Conservation (phyloP, 1,284 basidiomycete genomes). For the Trametes versicolor region DNA sequence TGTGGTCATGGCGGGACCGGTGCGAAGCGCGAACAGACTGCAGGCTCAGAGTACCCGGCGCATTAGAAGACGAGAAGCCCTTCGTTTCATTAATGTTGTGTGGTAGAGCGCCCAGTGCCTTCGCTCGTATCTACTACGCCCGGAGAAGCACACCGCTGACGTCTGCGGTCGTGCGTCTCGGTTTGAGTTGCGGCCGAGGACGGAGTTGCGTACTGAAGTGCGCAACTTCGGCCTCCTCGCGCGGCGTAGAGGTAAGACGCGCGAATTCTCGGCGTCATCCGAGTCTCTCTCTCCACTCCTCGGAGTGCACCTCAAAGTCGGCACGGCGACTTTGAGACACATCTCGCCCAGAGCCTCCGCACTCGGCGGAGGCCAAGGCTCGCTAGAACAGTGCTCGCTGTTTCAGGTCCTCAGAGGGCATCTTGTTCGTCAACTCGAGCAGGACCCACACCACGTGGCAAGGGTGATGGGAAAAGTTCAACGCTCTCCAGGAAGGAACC, state of each 20-base stretch:
- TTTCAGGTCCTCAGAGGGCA: constrained; percentile 1
- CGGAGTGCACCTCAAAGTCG: no score
- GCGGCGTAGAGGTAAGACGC: no score
- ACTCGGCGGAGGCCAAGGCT: no score
- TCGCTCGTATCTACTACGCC: not conserved
- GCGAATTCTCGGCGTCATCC: no score
- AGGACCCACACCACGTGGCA: not conserved
- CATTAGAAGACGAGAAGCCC: not conserved
- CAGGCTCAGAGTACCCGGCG: not conserved
- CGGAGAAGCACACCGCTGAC: not conserved
- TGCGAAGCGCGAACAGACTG: not conserved
- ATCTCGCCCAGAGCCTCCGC: no score
- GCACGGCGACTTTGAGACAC: no score
- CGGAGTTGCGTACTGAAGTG: no score
- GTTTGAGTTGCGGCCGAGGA: no score
- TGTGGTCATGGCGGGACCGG: not conserved
- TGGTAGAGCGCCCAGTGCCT: not conserved
- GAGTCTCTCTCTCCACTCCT: no score
- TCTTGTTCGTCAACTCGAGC: not conserved
- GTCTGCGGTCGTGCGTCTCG: no score
- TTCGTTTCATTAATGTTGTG: not conserved
- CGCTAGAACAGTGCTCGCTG: not conserved
- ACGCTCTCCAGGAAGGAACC: not conserved
- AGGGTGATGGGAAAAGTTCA: not conserved
- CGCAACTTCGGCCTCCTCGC: no score